Base-by-base conservation (phyloP, 108 stramenopile species). In the Nitzschia palea region DNA sequence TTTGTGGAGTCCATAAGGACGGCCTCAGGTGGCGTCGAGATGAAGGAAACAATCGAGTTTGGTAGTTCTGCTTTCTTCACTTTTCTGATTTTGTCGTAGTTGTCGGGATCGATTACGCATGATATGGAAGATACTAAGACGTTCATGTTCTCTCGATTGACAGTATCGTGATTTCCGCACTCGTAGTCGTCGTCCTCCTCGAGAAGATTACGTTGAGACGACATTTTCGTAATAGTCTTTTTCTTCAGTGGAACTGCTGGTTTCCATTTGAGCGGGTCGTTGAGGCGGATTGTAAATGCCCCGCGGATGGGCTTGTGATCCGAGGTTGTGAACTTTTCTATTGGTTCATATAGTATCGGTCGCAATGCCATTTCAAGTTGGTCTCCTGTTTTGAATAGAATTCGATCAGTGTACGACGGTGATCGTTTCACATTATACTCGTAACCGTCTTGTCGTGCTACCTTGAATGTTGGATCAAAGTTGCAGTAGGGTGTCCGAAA, bases 241-340 rank as follows among this genome's bases (percentile, higher is more conserved):
- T 53, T 33, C 29, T 48, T 33, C 2, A 54, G 31, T 44, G 55
- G 45, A 26, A 30, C 31, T 34, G 51, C 54, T 2, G 52, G 54
- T n/a, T 77, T 59, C 65, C 62, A 61, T 50, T 37, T 29, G 5
- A 78, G 44, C 18, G 43, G 28, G 32, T 68, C 50, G 37, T 83
- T 83, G 10, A 79, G 44, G 26, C 62, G 31, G 44, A 83, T 70
- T 32, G 52, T 44, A 58, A 79, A 81, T 4, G 75, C 80, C 9
- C 78, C 88, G 29, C 87, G 79, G 18, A 96, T 72, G 1, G 95
- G 95, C 63, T 96, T 96, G 83, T 96, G 95, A 61, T 93, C 89
- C 18, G 78, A 80, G 26, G 86, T 68, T 3, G 77, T 72, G 48
- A 84, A 91, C 23, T 75, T 44, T 2, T 76, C 67, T 31, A 88